Base-by-base conservation (phyloP, 805 yeast species). In the Jamesozyma gamospora region DNA sequence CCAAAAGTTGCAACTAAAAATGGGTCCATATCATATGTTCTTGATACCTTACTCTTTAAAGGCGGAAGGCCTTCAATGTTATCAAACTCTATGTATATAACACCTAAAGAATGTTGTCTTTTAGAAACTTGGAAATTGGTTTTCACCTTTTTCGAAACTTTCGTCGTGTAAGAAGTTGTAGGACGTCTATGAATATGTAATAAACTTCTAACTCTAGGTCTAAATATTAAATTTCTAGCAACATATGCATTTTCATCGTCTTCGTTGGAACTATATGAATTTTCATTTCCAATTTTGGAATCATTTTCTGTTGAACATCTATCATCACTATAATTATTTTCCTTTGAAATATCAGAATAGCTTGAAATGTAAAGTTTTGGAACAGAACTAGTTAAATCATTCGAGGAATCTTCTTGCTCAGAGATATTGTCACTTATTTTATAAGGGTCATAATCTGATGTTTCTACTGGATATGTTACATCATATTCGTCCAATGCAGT, bases 1-100 rank as follows among this genome's bases (percentile, higher is more conserved):
- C 96, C 96, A 58, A 90, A 86, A 0, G 95, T 79, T 1, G 86
- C 79, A 15, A 90, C 86, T 3, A 90, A 90, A 63, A 90, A 92
- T 2, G 97, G 97, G 55, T 92, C 98, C 94, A 92, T 85, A 59
- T 87, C 95, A 54, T 82, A 90, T 15, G 37, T 43, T 1, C 88
- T 79, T 9, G 87, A 66, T 13, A 83, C 64, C 36, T 54, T 58
- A 47, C 81, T 79, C 31, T 72, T 71, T 39, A 79, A 69, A 0
- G 94, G 84, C 1, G 98, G 98, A 28, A 90, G 65, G 41, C 80
- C 86, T 2, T 74, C 64, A 9, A 90, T 86, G 1, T 81, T 74
- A 3, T 75, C 71, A 16, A 90, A 74, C 46, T 88, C 94, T 28
- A 90, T 54, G 50, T 82, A 84, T 4, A 83, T 60, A 7, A 88